Percentiles rank a stretch among this genome's conserved stretches.
Conservation (phyloP, 2,329 filamentous ascomycete genomes). For the Penicillium verrucosum region DNA sequence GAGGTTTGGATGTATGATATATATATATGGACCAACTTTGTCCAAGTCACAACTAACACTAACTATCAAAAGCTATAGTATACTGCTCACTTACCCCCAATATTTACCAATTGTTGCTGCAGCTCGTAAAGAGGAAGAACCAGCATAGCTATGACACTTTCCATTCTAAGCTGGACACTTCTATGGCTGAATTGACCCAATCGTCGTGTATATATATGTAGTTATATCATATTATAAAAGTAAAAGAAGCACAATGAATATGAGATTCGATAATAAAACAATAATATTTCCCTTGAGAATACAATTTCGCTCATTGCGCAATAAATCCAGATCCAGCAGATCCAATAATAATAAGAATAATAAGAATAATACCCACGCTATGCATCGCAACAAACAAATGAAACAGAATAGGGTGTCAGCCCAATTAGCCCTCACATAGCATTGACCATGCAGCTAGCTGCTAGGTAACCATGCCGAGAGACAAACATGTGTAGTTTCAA, state of each 20-base stretch:
- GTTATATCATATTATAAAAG: background rate
- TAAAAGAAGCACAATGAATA: background rate
- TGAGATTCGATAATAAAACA: background rate
- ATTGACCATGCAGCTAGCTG: conserved; percentile 17
- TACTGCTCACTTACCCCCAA: background rate
- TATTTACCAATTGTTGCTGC: background rate
- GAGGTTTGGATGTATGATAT: too few relatives aligned
- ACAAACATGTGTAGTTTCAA: background rate
- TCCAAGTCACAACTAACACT: background rate
- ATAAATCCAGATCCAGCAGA: conserved; percentile 10
- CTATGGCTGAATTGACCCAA: background rate
- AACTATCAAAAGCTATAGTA: background rate
- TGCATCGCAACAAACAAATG: conserved; percentile 21
- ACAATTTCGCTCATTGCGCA: conserved; percentile 19
- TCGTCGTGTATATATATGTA: background rate
- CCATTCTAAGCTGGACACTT: background rate
- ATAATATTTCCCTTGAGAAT: conserved; percentile 3
- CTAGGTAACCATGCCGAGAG: conserved; percentile 4
- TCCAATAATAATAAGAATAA: conserved; percentile 7
- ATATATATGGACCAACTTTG: background rate
- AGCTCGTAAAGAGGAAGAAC: background rate
- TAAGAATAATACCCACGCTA: conserved; percentile 27
- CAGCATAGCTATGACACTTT: background rate
- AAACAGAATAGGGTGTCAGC: conserved; percentile 1
- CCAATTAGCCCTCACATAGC: conserved; percentile 1